Evolutionary conservation across 495 filamentous ascomycete species (phyloP), one percentile per base, ranked within the genome.

Genomic region (Aspergillus steynii): DNA sequence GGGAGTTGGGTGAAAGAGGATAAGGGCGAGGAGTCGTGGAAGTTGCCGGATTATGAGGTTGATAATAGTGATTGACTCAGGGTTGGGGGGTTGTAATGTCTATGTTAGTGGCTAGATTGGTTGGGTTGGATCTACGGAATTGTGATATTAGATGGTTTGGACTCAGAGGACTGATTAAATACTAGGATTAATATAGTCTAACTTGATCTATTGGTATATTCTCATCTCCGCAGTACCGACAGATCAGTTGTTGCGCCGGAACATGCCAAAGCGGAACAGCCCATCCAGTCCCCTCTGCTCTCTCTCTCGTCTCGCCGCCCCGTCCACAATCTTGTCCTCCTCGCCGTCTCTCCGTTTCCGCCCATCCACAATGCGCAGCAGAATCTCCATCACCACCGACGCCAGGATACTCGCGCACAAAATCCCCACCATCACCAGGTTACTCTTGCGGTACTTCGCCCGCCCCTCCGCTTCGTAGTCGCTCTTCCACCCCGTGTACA

Each of bases 391-490:
- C 45, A 79, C 62, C 7, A 85, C 65, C 14, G 88, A 86, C 64
- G 87, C 86, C 2, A 90, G 61, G 53, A 96, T 94, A 73, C 90
- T 94, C 32, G 85, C 73, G 64, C 84, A 85, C 28, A 96, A 72
- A 59, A 96, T 96, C 10, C 90, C 92, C 42, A 96, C 84, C 92
- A 96, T 96, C 47, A 89, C 85, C 59, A 93, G 71, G 67, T 94
- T 96, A 73, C 91, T 95, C 71, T 88, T 88, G 27, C 91, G 83
- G 70, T 89, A 96, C 73, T 90, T 89, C 61, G 85, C 79, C 25
- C 83, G 82, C 0, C 91, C 91, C 1, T 76, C 76, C 0, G 77
- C 77, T 42, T 79, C 78, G 20, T 83, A 83, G 75, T 96, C 92
- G 32, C 79, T 85, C 28, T 83, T 82, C 92, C 92, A 96, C 14